Percentiles rank a stretch among this genome's conserved stretches.
These are phyloP conservation scores for Aspergillus pseudoterreus DNA, from an alignment of 2,329 filamentous ascomycete species.

Conservation along the genomic window DNA sequence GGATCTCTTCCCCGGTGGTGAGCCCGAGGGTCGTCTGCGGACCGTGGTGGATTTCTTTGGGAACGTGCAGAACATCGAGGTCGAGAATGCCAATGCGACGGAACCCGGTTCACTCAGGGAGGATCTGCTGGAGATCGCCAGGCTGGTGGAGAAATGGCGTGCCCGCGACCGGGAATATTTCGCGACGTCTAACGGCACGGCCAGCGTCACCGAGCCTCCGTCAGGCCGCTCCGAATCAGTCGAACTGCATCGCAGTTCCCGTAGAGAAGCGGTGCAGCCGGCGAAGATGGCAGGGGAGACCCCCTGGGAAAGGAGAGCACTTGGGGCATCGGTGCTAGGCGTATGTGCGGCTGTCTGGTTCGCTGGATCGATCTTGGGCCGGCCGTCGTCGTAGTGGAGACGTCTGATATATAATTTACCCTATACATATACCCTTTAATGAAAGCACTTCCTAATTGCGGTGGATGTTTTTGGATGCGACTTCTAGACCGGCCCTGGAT, in stretches of 20 bases:
- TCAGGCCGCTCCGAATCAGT: constrained; percentile 2
- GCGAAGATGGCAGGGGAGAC: constrained; percentile 63
- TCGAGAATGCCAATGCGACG: constrained; percentile 61
- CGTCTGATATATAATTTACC: not conserved
- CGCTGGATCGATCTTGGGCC: constrained; percentile 32
- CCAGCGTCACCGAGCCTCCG: constrained; percentile 8
- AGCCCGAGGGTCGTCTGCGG: constrained; percentile 69
- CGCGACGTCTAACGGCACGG: constrained; percentile 20
- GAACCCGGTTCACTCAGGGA: constrained; percentile 55
- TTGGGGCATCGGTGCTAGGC: constrained; percentile 33
- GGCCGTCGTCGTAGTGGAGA: constrained; percentile 5
- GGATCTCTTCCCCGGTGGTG: constrained; percentile 88
- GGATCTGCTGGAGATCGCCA: constrained; percentile 70
- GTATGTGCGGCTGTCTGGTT: constrained; percentile 35
- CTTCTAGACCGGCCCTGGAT: no score
- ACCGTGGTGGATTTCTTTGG: constrained; percentile 96
- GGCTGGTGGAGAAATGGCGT: constrained; percentile 53
- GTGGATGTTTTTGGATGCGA: no score
- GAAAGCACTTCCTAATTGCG: no score
- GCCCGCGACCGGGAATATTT: constrained; percentile 33
- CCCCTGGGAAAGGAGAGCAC: constrained; percentile 56
- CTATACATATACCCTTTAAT: not conserved
- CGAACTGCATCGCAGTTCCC: constrained; percentile 13
- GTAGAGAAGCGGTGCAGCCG: constrained; percentile 43
- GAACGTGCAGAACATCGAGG: constrained; percentile 94